Base-by-base conservation (phyloP, 768 basidiomycete genomes). In the Gloeophyllum trabeum region DNA sequence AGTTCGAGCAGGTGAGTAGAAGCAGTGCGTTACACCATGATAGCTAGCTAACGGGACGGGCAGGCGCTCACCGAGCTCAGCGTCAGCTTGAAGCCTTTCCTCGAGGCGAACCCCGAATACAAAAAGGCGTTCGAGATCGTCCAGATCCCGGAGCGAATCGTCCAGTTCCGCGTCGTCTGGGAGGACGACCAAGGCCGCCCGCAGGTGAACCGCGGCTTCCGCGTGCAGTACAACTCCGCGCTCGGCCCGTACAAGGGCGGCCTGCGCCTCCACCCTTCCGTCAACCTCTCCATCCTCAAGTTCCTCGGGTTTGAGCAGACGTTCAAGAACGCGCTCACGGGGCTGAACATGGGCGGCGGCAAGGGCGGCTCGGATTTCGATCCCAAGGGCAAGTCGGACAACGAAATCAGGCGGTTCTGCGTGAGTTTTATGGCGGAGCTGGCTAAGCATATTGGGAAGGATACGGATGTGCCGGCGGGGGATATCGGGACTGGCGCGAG, bases 251-350 rank as follows among this genome's bases (percentile, higher is more conserved):
- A 82, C 70, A 81, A 82, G 60, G 82, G 82, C 47, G 81, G 81
- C 60, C 75, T 84, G 51, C 76, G 82, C 49, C 71, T 86, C 40
- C 81, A 84, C 67, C 80, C 81, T 47, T 74, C 76, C 41, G 82
- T 86, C 63, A 84, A 83, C 66, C 71, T 86, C 28, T 81, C 79
- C 51, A 83, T 86, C 65, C 73, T 86, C 61, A 86, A 86, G 58
- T 86, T 86, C 76, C 73, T 86, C 49, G 82, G 81, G 35, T 81
- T 83, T 61, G 82, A 86, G 62, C 82, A 86, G 60, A 77, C 72
- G 47, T 83, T 83, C 73, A 83, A 83, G 63, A 83, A 86, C 61
- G 82, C 82, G 26, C 68, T 86, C 21, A 84, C 82, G 12, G 81
- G 81, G 24, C 64, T 83, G 42, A 73, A 64, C 61, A 84, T 84